These are phyloP conservation scores for Apiotrichum mycotoxinovorans DNA, from an alignment of 1,284 basidiomycete genomes.

Conservation along the genomic window DNA sequence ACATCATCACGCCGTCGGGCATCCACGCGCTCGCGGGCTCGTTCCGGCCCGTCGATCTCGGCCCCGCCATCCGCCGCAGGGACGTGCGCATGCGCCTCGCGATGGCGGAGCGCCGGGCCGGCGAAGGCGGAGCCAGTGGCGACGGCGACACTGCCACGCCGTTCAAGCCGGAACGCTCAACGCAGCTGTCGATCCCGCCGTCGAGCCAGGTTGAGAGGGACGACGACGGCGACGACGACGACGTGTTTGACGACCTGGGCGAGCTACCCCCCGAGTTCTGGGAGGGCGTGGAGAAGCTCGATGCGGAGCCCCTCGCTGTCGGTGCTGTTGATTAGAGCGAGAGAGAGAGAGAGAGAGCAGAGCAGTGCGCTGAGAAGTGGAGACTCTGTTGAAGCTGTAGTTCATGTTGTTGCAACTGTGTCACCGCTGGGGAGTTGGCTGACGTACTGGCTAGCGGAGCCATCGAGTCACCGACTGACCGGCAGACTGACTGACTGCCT, in stretches of 20 bases:
- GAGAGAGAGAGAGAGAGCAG: too few relatives aligned
- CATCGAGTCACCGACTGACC: too few relatives aligned
- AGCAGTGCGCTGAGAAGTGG: too few relatives aligned
- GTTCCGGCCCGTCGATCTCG: constrained; percentile 24
- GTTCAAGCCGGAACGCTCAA: neutral
- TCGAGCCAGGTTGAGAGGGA: neutral
- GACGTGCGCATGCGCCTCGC: constrained; percentile 5
- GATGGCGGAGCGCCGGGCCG: neutral
- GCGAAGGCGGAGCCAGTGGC: neutral
- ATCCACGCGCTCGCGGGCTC: constrained; percentile 47
- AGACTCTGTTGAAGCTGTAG: too few relatives aligned
- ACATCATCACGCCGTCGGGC: constrained; percentile 62
- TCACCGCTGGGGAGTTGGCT: too few relatives aligned
- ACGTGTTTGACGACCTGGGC: constrained; percentile 14
- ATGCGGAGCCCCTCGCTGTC: constrained; percentile 6
- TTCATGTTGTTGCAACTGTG: neutral
- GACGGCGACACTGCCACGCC: too few relatives aligned
- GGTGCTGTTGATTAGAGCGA: constrained; percentile 15
- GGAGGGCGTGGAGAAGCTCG: constrained; percentile 19
- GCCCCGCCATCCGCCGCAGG: constrained; percentile 14
- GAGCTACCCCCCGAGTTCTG: constrained; percentile 40
- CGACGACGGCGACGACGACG: constrained; percentile 5
- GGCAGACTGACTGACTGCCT: too few relatives aligned
- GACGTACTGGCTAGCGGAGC: too few relatives aligned
- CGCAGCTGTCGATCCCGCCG: neutral